Conservation (phyloP, 352 stramenopile genomes). For the Globisporangium sylvaticum region DNA sequence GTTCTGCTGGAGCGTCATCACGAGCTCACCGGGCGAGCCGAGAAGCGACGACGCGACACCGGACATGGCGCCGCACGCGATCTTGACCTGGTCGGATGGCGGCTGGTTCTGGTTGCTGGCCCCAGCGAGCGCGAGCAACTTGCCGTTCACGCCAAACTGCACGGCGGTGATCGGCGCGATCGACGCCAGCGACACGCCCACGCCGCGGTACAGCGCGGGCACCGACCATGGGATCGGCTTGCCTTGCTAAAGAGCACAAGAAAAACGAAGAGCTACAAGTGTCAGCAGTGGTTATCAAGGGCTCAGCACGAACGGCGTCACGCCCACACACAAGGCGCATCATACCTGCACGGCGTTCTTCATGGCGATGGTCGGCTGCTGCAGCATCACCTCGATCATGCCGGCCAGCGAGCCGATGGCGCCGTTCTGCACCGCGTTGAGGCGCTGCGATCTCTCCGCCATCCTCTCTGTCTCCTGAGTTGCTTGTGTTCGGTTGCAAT, state of each 20-base stretch:
- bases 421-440: constrained; percentile 69
- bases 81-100: constrained; percentile 47
- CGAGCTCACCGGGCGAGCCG: constrained; percentile 68
- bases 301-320: not conserved
- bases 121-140: constrained; percentile 34
- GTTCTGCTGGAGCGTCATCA: constrained; percentile 88
- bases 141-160: constrained; percentile 78
- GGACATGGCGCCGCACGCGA: constrained; percentile 57
- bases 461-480: not conserved
- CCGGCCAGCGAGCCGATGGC: constrained; percentile 74
- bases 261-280: not conserved
- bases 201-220: constrained; percentile 66
- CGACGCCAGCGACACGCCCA: constrained; percentile 71
- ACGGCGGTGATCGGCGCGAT: constrained; percentile 78
- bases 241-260: constrained; percentile 37
- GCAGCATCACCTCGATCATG: constrained; percentile 81
- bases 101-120: constrained; percentile 3
- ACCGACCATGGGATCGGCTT: constrained; percentile 60
- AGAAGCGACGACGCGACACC: constrained; percentile 60
- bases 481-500: not conserved
- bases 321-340: not conserved
- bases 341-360: constrained; percentile 76
- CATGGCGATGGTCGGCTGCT: constrained; percentile 82
- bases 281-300: not conserved
- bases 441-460: constrained; percentile 48